A percentile compares a stretch with the other conserved stretches of the same genome.
These are phyloP conservation scores for Powellomyces hirtus DNA, from an alignment of 192 early-diverging fungal genomes.

Conservation along the genomic window DNA sequence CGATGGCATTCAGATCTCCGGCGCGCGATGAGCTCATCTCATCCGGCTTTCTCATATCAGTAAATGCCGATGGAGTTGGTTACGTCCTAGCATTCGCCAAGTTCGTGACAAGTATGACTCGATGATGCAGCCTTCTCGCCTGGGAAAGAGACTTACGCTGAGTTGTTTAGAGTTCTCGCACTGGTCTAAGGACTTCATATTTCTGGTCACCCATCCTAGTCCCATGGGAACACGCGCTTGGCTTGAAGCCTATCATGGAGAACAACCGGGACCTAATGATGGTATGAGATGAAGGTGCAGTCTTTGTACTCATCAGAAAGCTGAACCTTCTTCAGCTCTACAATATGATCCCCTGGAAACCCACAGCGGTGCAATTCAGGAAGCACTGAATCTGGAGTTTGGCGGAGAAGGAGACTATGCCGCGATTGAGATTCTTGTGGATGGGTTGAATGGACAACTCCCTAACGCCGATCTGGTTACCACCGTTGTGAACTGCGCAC, in stretches of 20 bases:
- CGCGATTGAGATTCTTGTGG: slow-evolving; percentile 68
- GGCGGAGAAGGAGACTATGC: slow-evolving; percentile 61
- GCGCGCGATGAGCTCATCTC: too few species aligned
- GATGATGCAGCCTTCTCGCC: neutral
- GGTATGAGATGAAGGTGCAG: slow-evolving; percentile 17
- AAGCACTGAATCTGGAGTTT: slow-evolving; percentile 85
- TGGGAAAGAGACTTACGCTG: too few species aligned
- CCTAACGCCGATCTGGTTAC: slow-evolving; percentile 91
- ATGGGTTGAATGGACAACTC: slow-evolving; percentile 85
- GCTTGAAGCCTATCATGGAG: slow-evolving; percentile 88
- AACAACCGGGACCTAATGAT: slow-evolving; percentile 11
- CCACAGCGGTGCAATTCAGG: slow-evolving; percentile 74
- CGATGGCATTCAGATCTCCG: too few species aligned
- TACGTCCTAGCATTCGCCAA: slow-evolving; percentile 43
- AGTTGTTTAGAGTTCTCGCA: slow-evolving; percentile 58
- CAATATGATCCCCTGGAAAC: slow-evolving; percentile 27
- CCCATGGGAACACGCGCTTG: slow-evolving; percentile 77
- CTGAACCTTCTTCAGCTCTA: slow-evolving; percentile 2
- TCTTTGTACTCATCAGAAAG: neutral
- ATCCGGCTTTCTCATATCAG: too few species aligned
- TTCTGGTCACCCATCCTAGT: slow-evolving; percentile 79
- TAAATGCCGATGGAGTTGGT: slow-evolving; percentile 39
- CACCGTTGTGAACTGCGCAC: slow-evolving; percentile 60
- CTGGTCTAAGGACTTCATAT: slow-evolving; percentile 92
- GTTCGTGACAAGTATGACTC: slow-evolving; percentile 37